These are phyloP conservation scores for Fusarium solani-melongenae DNA, from an alignment of 2,329 filamentous ascomycete genomes.

Conservation along the genomic window DNA sequence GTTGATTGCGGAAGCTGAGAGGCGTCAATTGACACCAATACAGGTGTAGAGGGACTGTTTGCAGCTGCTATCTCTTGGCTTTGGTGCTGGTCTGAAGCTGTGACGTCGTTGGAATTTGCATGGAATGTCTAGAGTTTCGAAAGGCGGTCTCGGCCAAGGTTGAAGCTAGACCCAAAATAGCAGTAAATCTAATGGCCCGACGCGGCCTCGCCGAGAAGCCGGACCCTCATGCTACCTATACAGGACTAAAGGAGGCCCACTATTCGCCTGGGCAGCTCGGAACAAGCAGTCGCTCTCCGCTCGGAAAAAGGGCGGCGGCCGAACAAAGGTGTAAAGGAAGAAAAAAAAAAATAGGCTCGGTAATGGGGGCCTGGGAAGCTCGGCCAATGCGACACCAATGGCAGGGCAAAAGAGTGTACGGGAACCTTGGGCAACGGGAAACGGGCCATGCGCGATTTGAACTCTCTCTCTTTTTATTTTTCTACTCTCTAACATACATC, in stretches of 20 bases:
- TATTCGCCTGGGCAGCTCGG: conserved; percentile 34
- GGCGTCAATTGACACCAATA: neutral
- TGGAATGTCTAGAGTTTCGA: neutral
- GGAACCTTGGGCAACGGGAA: conserved; percentile 26
- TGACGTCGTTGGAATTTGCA: conserved; percentile 27
- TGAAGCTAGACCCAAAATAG: conserved; percentile 7
- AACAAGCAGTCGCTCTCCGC: conserved; percentile 34
- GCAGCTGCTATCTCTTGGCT: neutral
- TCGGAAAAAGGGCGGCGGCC: conserved; percentile 39
- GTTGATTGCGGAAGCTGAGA: neutral
- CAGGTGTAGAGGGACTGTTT: neutral
- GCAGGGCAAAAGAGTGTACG: conserved; percentile 18
- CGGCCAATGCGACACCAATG: conserved; percentile 38
- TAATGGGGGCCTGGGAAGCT: conserved; percentile 23
- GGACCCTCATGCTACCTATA: conserved; percentile 21
- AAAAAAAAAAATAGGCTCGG: conserved; percentile 27
- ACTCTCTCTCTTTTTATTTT: conserved; percentile 19
- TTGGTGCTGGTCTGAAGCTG: neutral
- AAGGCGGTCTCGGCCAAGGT: neutral
- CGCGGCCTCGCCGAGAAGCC: conserved; percentile 5
- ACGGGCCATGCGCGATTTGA: conserved; percentile 14
- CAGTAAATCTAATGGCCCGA: conserved; percentile 16
- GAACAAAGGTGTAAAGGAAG: conserved; percentile 22
- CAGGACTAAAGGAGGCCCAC: conserved; percentile 12
- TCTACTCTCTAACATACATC: conserved; percentile 18